Evolutionary conservation across 257 asterid species (phyloP).

Genomic region (Capsicum chinense): DNA sequence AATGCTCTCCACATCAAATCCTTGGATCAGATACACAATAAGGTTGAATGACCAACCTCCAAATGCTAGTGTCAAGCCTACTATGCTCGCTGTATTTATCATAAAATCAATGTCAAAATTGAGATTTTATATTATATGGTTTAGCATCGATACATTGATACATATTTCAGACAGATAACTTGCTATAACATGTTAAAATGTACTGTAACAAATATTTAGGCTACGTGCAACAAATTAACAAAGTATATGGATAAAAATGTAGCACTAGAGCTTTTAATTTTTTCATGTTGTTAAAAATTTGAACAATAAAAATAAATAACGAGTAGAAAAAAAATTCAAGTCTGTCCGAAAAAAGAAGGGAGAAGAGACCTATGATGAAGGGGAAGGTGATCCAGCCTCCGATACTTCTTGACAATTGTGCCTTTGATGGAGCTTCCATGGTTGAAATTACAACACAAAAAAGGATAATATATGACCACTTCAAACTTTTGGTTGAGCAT

Average conservation of each 20-base stretch:
- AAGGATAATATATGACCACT: background rate
- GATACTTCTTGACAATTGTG: background rate
- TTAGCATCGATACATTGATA: background rate
- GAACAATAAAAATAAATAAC: background rate
- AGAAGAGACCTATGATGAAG: slow-evolving; percentile 21
- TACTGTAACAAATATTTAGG: background rate
- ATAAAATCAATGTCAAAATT: background rate
- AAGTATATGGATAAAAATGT: background rate
- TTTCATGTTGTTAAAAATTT: background rate
- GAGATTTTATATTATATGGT: background rate
- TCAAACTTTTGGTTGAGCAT: background rate
- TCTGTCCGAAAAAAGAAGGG: background rate
- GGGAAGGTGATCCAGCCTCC: slow-evolving; percentile 41
- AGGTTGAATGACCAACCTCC: slow-evolving; percentile 51
- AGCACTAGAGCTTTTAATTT: background rate
- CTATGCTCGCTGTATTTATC: slow-evolving; percentile 40
- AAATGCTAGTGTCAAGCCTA: slow-evolving; percentile 41
- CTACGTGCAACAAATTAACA: background rate
- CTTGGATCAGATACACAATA: slow-evolving; percentile 47
- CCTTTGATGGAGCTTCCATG: background rate
- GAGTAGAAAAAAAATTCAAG: background rate
- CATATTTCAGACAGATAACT: too few species aligned
- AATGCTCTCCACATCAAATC: slow-evolving; percentile 46
- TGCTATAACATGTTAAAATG: background rate
- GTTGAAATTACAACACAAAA: background rate